phyloP scores from a whole-genome alignment of 345 rosid species.

The Acer negundo region DNA sequence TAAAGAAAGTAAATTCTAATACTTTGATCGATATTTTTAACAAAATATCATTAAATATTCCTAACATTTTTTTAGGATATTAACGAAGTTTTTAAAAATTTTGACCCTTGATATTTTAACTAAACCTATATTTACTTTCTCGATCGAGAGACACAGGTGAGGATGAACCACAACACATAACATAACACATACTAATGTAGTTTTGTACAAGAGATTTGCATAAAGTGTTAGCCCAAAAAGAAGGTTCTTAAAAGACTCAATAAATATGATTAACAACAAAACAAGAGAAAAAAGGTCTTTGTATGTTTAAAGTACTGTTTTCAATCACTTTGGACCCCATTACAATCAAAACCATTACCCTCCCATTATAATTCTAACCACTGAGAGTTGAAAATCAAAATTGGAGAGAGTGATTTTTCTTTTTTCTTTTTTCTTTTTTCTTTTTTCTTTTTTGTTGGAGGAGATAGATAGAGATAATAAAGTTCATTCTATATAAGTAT shows the following conservation, averaged over 20 bases:
- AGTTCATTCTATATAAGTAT: slow-evolving; percentile 30
- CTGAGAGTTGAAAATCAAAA: slow-evolving; percentile 18
- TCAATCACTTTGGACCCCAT: slow-evolving; percentile 30
- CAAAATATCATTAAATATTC: no score
- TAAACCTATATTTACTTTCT: no score
- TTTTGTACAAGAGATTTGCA: background rate
- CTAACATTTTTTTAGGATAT: no score
- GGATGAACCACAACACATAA: no score
- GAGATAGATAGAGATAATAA: background rate
- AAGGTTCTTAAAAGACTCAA: slow-evolving; percentile 3
- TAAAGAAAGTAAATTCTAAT: no score
- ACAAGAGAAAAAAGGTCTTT: background rate
- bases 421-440: background rate
- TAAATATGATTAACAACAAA: slow-evolving; percentile 19
- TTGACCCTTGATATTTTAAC: no score
- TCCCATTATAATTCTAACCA: slow-evolving; percentile 28
- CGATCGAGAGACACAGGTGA: no score
- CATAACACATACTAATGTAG: background rate
- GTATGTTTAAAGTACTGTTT: background rate
- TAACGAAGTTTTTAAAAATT: no score
- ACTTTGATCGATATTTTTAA: no score
- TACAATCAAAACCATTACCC: slow-evolving; percentile 21
- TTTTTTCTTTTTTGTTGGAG: background rate
- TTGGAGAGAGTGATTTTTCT: background rate
- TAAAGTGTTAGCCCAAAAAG: background rate